Evolutionary conservation across 2,329 filamentous ascomycete species (phyloP).

Genomic region (Aspergillus ochraceus): DNA sequence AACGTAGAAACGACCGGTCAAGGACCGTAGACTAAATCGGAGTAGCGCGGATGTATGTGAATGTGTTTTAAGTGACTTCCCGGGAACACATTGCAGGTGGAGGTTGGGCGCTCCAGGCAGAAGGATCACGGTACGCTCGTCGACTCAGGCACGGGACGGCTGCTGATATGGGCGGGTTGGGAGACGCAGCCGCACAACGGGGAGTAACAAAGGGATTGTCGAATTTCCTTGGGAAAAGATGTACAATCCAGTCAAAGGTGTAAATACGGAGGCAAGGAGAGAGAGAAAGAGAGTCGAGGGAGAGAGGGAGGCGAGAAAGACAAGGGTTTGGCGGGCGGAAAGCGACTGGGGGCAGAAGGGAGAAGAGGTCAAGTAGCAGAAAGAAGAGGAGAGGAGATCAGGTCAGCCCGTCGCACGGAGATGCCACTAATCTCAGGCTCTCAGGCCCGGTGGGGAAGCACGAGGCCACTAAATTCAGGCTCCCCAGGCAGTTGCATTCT

Average conservation of each 20-base stretch:
- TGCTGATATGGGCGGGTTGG: slow-evolving; percentile 1
- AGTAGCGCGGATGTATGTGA: slow-evolving; percentile 2
- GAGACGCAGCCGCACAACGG: not conserved
- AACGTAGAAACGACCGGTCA: slow-evolving; percentile 12
- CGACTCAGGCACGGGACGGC: slow-evolving; percentile 14
- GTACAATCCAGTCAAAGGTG: not conserved
- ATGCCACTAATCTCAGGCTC: not conserved
- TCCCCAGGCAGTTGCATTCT: too few species aligned
- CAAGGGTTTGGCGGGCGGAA: not conserved
- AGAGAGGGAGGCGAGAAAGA: not conserved
- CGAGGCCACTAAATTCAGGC: not conserved
- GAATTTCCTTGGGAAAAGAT: not conserved
- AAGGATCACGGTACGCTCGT: slow-evolving; percentile 11
- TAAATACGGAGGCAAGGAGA: not conserved
- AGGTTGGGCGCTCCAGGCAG: slow-evolving; percentile 5
- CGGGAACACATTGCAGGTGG: slow-evolving; percentile 20
- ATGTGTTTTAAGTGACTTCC: slow-evolving; percentile 9
- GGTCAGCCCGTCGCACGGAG: not conserved
- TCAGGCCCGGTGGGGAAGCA: not conserved
- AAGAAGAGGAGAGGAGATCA: slow-evolving; percentile 4
- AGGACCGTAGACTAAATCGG: slow-evolving; percentile 19
- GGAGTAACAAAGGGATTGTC: not conserved
- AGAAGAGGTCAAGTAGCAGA: not conserved
- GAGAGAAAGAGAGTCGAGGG: not conserved
- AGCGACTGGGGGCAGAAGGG: not conserved